Base-by-base conservation (phyloP, 441 rosid species). In the Populus hybrid region DNA sequence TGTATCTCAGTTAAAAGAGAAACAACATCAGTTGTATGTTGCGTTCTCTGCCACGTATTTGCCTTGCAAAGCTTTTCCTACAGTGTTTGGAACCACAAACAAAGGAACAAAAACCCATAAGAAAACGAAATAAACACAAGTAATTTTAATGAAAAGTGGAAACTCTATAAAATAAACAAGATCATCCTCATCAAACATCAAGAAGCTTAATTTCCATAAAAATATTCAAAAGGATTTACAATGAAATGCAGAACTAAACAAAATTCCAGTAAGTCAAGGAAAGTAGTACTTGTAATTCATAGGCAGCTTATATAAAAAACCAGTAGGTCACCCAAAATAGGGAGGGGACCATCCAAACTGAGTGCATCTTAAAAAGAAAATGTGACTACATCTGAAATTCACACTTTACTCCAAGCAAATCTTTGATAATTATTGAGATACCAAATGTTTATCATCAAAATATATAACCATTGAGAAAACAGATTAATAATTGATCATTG, bases 61-160 rank as follows among this genome's bases (percentile, higher is more conserved):
- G 98, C 98, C 85, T 97, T 97, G 83, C 98, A 94, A 36, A 97
- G 97, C 86, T 93, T 93, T 77, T 97, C 98, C 99, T 94, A 81
- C 64, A 72, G 74, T 42, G 81, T 83, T 78, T 78, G 75, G 79
- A 79, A 73, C 67, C 76, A 64, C 61, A 18, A 67, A 71, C 40
- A 36, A 71, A 71, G 65, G 67, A 72, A 26, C 46, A 61, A 59
- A 50, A 70, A 72, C 11, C 28, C 70, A 73, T 50, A 2, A 50
- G 57, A 50, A 14, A 50, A 50, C 57, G 2, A 50, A 50, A 50
- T 35, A 65, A 69, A 85, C 78, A 73, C 61, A 78, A 73, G 70
- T 68, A 28, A 69, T 66, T 72, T 46, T 38, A 34, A 70, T 32
- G 40, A 57, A 69, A 35, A n/a, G 72, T 18, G 34, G 64, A 24